Conservation (phyloP, 495 filamentous ascomycete genomes). For the Articulospora tetracladia region DNA sequence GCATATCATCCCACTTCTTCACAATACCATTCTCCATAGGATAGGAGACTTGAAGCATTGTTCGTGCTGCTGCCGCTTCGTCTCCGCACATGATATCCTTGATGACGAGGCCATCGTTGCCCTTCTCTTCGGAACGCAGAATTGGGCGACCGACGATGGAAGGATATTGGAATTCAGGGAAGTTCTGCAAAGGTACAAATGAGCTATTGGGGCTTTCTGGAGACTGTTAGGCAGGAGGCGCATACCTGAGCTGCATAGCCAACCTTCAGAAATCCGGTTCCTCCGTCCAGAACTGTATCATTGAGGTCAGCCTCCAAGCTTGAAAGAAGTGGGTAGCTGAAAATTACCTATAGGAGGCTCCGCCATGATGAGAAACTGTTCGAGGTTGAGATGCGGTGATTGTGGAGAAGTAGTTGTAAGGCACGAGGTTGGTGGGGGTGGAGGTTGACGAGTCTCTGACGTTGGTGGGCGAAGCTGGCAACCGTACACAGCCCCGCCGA, state of each 20-base stretch:
- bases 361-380: conserved; percentile 46
- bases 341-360: conserved; percentile 67
- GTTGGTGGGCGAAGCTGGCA: conserved; percentile 3
- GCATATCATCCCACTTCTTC: conserved; percentile 99
- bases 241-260: conserved; percentile 87
- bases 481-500: conserved; percentile 19
- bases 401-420: conserved; percentile 2
- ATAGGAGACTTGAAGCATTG: conserved; percentile 96
- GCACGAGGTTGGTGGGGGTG: conserved; percentile 14
- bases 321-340: conserved; percentile 17
- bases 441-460: conserved; percentile 5
- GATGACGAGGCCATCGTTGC: conserved; percentile 58
- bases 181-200: conserved; percentile 59
- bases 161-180: conserved; percentile 96
- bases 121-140: conserved; percentile 85
- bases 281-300: conserved; percentile 90
- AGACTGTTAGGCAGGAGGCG: conserved; percentile 1
- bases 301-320: conserved; percentile 24
- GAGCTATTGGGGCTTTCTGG: conserved; percentile 1
- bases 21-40: conserved; percentile 99
- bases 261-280: conserved; percentile 99
- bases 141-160: conserved; percentile 98
- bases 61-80: conserved; percentile 91
- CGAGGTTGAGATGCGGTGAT: not conserved
- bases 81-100: conserved; percentile 99